These are phyloP conservation scores for Marasmius fiardii DNA, from an alignment of 1,284 basidiomycete species.

Conservation along the genomic window DNA sequence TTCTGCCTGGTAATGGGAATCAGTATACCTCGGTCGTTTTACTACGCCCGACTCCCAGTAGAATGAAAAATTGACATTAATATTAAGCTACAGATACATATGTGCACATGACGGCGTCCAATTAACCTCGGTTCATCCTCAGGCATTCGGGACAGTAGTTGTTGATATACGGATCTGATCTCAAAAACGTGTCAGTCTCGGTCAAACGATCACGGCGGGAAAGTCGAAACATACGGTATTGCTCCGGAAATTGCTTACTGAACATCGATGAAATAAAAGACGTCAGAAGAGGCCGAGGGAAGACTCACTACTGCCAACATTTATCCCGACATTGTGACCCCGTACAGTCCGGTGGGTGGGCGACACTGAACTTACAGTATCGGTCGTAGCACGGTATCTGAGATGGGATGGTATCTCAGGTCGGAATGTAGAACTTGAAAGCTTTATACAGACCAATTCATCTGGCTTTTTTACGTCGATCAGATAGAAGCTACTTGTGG, in stretches of 20 bases:
- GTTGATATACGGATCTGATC: slow-evolving; percentile 12
- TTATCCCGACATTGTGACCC: slow-evolving; percentile 13
- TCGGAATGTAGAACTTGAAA: not conserved
- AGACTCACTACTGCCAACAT: slow-evolving; percentile 15
- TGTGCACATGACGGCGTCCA: not conserved
- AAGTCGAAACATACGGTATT: slow-evolving; percentile 11
- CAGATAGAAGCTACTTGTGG: slow-evolving; percentile 14
- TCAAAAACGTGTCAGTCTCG: not conserved
- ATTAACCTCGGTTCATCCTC: no score
- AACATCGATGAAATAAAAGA: not conserved
- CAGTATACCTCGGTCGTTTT: not conserved
- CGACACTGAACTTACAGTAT: slow-evolving; percentile 14
- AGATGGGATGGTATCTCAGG: not conserved
- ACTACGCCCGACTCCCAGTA: not conserved
- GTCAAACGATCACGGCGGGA: not conserved
- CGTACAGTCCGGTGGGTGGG: slow-evolving; percentile 11
- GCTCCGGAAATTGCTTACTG: slow-evolving; percentile 14
- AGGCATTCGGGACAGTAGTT: slow-evolving; percentile 11
- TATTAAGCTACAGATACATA: not conserved
- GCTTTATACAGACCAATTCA: slow-evolving; percentile 41
- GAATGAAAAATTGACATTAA: not conserved
- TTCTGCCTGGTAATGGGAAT: not conserved
- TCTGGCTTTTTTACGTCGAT: slow-evolving; percentile 43
- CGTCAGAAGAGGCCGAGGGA: not conserved
- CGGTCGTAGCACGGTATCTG: slow-evolving; percentile 15